Conservation (phyloP, 1,284 basidiomycete species). For the Austroboletus olivaceoglutinosus region DNA sequence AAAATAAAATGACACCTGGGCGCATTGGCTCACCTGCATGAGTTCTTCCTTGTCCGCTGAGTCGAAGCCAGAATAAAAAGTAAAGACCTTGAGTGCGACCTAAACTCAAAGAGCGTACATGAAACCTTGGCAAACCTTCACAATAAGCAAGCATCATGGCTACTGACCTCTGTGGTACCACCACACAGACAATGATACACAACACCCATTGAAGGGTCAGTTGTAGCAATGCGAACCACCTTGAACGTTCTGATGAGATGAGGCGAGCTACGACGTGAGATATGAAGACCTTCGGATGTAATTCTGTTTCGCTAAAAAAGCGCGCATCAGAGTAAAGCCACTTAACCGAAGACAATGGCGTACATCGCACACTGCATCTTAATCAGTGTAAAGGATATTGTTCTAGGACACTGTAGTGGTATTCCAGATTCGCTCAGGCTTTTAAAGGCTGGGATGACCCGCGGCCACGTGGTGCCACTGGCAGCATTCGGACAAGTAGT, state of each 20-base stretch:
- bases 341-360: too few species aligned
- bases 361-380: too few species aligned
- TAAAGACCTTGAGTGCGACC: background rate
- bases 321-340: too few species aligned
- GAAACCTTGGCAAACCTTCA: background rate
- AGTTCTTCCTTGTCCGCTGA: background rate
- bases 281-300: too few species aligned
- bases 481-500: too few species aligned
- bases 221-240: background rate
- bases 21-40: background rate
- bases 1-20: background rate
- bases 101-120: background rate
- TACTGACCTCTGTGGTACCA: background rate
- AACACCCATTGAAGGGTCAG: background rate
- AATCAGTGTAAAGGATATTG: too few species aligned
- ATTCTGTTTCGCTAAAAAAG: too few species aligned
- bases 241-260: background rate
- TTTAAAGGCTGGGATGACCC: too few species aligned
- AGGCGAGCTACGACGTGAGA: background rate
- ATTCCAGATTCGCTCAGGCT: too few species aligned
- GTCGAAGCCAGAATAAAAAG: background rate
- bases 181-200: background rate
- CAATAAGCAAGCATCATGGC: background rate
- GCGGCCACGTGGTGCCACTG: too few species aligned
- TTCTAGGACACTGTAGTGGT: too few species aligned